These are phyloP conservation scores for Mitragyna speciosa DNA, from an alignment of 257 asterid species.

Conservation along the genomic window DNA sequence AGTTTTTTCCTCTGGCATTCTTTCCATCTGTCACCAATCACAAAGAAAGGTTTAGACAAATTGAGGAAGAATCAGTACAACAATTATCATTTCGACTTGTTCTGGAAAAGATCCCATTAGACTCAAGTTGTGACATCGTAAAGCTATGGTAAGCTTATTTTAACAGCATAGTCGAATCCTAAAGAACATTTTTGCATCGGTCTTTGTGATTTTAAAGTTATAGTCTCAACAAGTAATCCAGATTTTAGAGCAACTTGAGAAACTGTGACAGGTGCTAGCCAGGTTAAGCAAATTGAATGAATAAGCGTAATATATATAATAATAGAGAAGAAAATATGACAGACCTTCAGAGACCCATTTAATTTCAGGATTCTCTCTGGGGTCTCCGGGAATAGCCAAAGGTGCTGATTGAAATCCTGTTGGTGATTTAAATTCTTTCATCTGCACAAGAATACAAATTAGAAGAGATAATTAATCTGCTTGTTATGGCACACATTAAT, in stretches of 20 bases:
- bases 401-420: conserved; percentile 61
- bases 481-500: neutral
- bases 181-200: neutral
- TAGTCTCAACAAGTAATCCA: neutral
- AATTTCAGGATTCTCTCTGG: conserved; percentile 53
- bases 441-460: conserved; percentile 38
- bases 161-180: neutral
- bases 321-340: neutral
- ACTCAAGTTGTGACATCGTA: no score
- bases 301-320: neutral
- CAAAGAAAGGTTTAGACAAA: neutral
- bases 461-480: neutral
- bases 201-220: neutral
- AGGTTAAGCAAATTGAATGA: no score
- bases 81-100: neutral
- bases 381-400: conserved; percentile 42
- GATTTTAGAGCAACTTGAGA: no score
- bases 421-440: conserved; percentile 62
- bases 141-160: neutral
- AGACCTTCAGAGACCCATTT: conserved; percentile 90
- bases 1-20: conserved; percentile 28
- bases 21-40: conserved; percentile 23
- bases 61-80: neutral
- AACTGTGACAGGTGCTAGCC: neutral
- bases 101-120: neutral